Evolutionary conservation across 495 filamentous ascomycete genomes (phyloP), one percentile per base, ranked within the genome.

Genomic region (Tuber magnatum): DNA sequence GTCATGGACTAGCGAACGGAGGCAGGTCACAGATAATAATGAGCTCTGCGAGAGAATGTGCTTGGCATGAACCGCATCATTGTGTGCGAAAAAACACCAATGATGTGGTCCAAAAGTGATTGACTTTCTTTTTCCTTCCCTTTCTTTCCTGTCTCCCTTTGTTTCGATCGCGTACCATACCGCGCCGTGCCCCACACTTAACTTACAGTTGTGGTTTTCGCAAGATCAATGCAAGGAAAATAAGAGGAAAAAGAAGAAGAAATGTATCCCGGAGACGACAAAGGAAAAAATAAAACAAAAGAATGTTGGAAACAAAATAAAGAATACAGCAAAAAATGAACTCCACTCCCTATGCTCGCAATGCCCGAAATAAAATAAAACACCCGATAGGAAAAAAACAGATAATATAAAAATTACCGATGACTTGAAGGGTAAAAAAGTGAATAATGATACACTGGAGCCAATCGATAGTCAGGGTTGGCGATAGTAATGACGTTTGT

Each of bases 301-400:
- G 70, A 56, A 48, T 46, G 69, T 65, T 69, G 70, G 70, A 73
- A 24, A 32, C 68, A 76, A 73, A 78, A 71, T 38, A 73, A 69
- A 46, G 71, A 80, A 71, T 77, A 76, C 74, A 75, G 40, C 76
- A 68, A 65, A 32, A 68, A 65, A 68, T 46, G 42, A 71, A 69
- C 71, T 73, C 48, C 75, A 76, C 61, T 79, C 76, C 77, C 77
- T 75, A 79, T 79, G 77, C 77, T 68, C 72, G 72, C 77, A 78
- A 70, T 77, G 71, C 76, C 70, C 74, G 70, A 79, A 79, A 79
- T 71, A 73, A 79, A 51, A n/a, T n/a, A n/a, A 73, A 79, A 79
- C 32, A 42, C 71, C 77, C 75, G 56, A 18, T 65, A 65, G 4
- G 56, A 65, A 65, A 65, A 72, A 71, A 68, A 69, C 40, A 69